Conservation (phyloP, 1,284 basidiomycete species). For the Sparassis latifolia region DNA sequence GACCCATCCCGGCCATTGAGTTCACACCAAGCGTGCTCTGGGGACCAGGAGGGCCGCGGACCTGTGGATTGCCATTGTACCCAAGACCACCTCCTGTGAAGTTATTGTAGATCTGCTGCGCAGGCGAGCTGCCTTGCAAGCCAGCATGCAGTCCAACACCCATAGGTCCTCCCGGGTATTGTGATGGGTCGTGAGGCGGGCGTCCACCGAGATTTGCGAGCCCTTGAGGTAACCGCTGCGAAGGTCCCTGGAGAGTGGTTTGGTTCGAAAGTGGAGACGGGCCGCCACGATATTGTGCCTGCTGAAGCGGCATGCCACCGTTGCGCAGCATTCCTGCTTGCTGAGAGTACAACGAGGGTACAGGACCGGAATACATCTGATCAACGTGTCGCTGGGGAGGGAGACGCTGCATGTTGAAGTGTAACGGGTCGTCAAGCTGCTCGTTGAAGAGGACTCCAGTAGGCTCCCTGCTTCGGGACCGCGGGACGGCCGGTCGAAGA, state of each 20-base stretch:
- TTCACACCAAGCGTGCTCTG: slow-evolving; percentile 46
- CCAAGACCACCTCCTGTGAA: slow-evolving; percentile 37
- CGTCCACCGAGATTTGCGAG: slow-evolving; percentile 76
- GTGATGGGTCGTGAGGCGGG: slow-evolving; percentile 70
- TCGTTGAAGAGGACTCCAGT: slow-evolving; percentile 50
- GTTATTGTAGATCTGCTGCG: slow-evolving; percentile 46
- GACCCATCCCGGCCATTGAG: slow-evolving; percentile 39
- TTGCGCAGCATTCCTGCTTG: slow-evolving; percentile 42
- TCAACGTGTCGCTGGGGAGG: slow-evolving; percentile 48
- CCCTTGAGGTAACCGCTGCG: slow-evolving; percentile 68
- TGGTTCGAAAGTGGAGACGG: slow-evolving; percentile 54
- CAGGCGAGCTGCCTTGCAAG: slow-evolving; percentile 40
- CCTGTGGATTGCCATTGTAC: slow-evolving; percentile 42
- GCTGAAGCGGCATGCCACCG: slow-evolving; percentile 51
- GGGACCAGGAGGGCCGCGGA: slow-evolving; percentile 43
- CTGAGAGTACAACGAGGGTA: slow-evolving; percentile 42
- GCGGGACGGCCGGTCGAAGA: slow-evolving; percentile 54
- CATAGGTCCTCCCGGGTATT: slow-evolving; percentile 49
- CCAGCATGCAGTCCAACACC: slow-evolving; percentile 40
- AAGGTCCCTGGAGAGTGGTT: slow-evolving; percentile 36
- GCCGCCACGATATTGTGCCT: slow-evolving; percentile 58
- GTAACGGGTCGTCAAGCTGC: slow-evolving; percentile 52
- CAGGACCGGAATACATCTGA: slow-evolving; percentile 47
- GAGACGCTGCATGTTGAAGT: slow-evolving; percentile 50
- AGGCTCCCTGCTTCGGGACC: slow-evolving; percentile 50